These are phyloP conservation scores for Melanomma pulvis-pyrius DNA, from an alignment of 495 filamentous ascomycete genomes.

Conservation along the genomic window DNA sequence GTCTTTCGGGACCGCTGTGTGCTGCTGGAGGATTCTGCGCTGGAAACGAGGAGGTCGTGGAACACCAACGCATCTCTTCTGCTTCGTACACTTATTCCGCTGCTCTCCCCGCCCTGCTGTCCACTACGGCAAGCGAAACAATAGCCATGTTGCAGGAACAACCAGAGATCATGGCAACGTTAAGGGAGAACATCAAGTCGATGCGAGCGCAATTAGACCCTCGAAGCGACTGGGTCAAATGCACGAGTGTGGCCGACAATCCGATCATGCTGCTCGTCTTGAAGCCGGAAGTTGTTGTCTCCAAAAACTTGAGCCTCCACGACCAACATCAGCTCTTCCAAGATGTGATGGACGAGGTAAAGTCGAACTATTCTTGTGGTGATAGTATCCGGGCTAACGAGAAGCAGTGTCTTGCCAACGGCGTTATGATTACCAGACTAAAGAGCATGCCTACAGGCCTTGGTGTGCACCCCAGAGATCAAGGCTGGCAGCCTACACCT, in stretches of 20 bases:
- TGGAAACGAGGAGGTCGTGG: conserved; percentile 83
- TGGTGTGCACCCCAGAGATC: conserved; percentile 62
- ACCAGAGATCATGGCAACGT: conserved; percentile 71
- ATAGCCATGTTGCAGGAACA: conserved; percentile 80
- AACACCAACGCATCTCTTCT: conserved; percentile 91
- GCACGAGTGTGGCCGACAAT: conserved; percentile 81
- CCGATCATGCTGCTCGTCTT: conserved; percentile 83
- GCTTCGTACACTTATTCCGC: conserved; percentile 93
- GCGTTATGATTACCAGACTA: conserved; percentile 82
- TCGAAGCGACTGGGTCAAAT: conserved; percentile 87
- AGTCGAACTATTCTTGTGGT: conserved; percentile 26
- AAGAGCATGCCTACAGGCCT: conserved; percentile 71
- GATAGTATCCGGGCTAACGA: conserved; percentile 38
- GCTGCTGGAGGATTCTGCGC: conserved; percentile 96
- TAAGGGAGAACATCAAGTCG: conserved; percentile 78
- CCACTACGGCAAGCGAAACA: conserved; percentile 90
- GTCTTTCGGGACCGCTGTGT: conserved; percentile 84
- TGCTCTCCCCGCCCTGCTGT: conserved; percentile 88
- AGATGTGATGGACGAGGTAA: conserved; percentile 91
- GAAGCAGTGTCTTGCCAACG: conserved; percentile 64
- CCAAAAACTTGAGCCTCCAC: conserved; percentile 63
- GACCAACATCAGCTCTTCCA: conserved; percentile 87
- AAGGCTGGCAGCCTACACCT: conserved; percentile 63
- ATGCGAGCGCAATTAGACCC: conserved; percentile 89
- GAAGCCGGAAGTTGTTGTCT: conserved; percentile 78